Evolutionary conservation across 345 rosid genomes (phyloP).

Genomic region (Reutealis trisperma): DNA sequence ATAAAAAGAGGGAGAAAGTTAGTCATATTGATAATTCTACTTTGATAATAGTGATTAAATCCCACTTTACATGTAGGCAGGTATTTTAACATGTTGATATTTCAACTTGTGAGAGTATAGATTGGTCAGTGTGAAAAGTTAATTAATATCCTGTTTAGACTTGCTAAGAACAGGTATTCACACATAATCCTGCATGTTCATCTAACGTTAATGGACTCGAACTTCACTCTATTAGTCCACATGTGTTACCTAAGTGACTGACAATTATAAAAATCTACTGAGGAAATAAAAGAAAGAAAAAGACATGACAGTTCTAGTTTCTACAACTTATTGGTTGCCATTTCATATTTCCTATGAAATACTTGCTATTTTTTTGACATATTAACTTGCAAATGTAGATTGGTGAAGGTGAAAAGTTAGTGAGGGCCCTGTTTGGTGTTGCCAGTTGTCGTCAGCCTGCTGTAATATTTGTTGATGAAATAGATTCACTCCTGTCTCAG

Average conservation of each 20-base stretch:
- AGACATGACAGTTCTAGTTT: neutral
- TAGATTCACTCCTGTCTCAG: constrained; percentile 97
- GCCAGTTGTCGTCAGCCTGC: constrained; percentile 99
- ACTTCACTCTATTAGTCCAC: neutral
- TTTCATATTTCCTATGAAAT: neutral
- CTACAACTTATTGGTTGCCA: neutral
- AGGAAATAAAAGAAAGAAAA: neutral
- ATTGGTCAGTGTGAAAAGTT: neutral
- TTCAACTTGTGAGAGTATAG: neutral
- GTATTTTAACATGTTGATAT: neutral
- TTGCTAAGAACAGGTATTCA: neutral
- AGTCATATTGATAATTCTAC: neutral
- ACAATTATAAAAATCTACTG: neutral
- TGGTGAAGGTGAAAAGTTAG: constrained; percentile 99
- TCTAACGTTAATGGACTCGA: neutral
- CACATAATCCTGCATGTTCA: neutral
- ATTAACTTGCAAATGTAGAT: constrained; percentile 48
- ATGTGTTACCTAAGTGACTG: neutral
- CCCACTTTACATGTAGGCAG: no score
- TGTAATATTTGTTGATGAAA: constrained; percentile 96
- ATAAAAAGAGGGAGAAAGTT: neutral
- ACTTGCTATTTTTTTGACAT: neutral
- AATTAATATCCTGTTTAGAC: neutral
- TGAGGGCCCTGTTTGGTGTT: constrained; percentile 97
- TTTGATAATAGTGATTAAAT: neutral